Base-by-base conservation (phyloP, 1,139 yeast species). In the Kluyveromyces sp. region DNA sequence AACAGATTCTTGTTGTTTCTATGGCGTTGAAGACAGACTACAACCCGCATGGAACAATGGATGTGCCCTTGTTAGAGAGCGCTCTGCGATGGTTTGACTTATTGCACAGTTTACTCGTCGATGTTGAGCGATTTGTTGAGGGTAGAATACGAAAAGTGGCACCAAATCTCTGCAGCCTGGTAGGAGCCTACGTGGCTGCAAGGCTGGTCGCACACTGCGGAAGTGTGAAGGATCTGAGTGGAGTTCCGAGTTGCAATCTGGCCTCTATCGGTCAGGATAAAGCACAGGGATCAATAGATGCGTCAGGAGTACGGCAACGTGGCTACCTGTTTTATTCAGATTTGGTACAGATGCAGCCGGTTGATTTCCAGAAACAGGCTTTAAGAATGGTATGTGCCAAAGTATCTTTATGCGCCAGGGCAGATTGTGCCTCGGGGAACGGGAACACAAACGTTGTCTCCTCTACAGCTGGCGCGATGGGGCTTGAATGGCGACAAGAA, bases 321-420 rank as follows among this genome's bases (percentile, higher is more conserved):
- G 96, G 97, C 0, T 78, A 74, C 52, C 54, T 82, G 3, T 80
- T 69, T 55, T 67, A 74, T 43, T 68, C 74, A 39, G 80, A 75
- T 1, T 44, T 81, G 17, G 71, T 81, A 1, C 77, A 72, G 43
- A 42, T 64, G 46, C 60, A 58, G 13, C 83, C 94, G 0, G 73
- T 74, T 1, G 83, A 78, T 39, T 65, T 75, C 15, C 73, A 80
- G 42, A 75, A 76, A 45, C 83, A 83, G 52, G 94, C 89, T 3
- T 71, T 87, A 70, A 68, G 96, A 46, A 80, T 87, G 49, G 67
- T 86, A 0, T 76, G 95, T 42, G 95, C 85, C 0, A 92, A 89
- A 57, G 68, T 86, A 1, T 74, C 85, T 0, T 65, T 94, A 9
- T 94, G 96, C 0, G 89, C 97, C 0, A 70, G 98, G 47, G 72